Evolutionary conservation across 225 moss, liverwort and hornwort genomes (phyloP).

Genomic region (Rhytidiadelphus loreus): DNA sequence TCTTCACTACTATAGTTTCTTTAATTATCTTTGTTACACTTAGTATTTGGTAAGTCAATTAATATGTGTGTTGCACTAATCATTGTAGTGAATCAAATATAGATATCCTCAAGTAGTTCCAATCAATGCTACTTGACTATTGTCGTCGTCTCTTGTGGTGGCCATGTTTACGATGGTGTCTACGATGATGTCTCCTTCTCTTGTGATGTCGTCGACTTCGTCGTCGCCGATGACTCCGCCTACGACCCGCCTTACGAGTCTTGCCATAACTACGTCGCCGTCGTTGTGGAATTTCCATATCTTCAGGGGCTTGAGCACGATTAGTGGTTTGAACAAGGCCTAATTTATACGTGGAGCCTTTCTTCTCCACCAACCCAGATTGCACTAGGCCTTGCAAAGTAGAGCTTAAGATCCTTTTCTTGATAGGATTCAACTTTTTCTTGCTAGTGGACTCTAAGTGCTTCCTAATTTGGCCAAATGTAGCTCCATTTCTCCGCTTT

Average conservation of each 20-base stretch:
- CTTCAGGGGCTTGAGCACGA: not conserved
- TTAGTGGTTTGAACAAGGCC: not conserved
- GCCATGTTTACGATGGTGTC: not conserved
- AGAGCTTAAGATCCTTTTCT: not conserved
- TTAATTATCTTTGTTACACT: not conserved
- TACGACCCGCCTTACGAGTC: not conserved
- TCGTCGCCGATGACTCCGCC: not conserved
- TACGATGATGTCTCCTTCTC: not conserved
- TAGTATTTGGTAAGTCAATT: not conserved
- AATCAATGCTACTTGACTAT: not conserved
- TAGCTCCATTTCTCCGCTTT: conserved; percentile 3
- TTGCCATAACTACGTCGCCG: fast-evolving
- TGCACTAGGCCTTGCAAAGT: not conserved
- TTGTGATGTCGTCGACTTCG: not conserved
- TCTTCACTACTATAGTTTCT: not conserved
- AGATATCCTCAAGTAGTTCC: not conserved
- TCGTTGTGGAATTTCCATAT: not conserved
- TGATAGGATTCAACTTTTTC: not conserved
- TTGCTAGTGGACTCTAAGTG: not conserved
- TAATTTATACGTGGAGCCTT: not conserved
- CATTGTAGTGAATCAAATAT: not conserved
- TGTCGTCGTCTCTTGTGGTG: not conserved
- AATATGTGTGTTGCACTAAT: not conserved
- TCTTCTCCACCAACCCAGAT: not conserved
- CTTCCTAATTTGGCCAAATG: not conserved